Conservation (phyloP, 139 green algal genomes). For the Zygnema cylindricum region DNA sequence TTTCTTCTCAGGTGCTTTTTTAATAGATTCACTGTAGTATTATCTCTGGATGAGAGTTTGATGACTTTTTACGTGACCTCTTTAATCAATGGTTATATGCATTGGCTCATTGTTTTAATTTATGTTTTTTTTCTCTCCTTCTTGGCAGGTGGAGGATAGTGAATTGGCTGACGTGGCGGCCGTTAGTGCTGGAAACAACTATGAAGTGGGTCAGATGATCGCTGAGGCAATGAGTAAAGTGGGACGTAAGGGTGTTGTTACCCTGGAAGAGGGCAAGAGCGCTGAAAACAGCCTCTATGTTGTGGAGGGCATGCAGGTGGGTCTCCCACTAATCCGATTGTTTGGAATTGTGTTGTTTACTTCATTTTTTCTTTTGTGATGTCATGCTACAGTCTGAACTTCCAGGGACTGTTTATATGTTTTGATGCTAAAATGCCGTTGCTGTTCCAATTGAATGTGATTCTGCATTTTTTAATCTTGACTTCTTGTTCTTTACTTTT, state of each 20-base stretch:
- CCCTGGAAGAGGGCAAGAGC: slow-evolving; percentile 97
- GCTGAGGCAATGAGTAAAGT: slow-evolving; percentile 91
- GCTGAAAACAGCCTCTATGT: slow-evolving; percentile 95
- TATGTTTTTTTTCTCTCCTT: neutral
- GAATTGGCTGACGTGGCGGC: slow-evolving; percentile 93
- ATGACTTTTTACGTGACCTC: too few relatives aligned
- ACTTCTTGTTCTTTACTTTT: too few relatives aligned
- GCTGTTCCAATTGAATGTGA: neutral
- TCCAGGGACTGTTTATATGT: neutral
- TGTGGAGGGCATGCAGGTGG: slow-evolving; percentile 95
- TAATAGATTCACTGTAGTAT: too few relatives aligned
- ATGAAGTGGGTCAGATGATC: slow-evolving; percentile 94
- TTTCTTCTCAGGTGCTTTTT: too few relatives aligned
- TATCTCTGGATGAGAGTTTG: too few relatives aligned
- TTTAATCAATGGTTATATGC: too few relatives aligned
- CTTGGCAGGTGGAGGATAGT: slow-evolving; percentile 70
- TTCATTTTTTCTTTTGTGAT: slow-evolving; percentile 9
- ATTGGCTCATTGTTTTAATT: too few relatives aligned
- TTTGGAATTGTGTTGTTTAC: neutral
- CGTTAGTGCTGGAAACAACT: slow-evolving; percentile 94
- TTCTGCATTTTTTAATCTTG: neutral
- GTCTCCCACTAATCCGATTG: neutral
- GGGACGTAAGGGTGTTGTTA: slow-evolving; percentile 94
- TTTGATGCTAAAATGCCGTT: neutral
- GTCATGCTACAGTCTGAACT: neutral